These are phyloP conservation scores for Vanilla planifolia DNA, from an alignment of 106 monocot genomes.

Conservation along the genomic window DNA sequence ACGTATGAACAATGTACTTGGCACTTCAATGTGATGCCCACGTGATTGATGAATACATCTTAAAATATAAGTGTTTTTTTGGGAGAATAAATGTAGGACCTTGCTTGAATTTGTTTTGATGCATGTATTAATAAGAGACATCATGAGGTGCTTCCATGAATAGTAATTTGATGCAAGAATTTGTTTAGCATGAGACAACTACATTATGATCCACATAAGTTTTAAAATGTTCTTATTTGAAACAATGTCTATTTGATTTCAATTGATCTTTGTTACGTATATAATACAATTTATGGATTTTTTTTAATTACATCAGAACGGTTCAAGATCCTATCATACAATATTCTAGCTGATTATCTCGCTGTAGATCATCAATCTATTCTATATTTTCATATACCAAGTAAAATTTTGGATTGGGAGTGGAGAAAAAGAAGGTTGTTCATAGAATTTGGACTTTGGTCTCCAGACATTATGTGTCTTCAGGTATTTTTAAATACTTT, in stretches of 20 bases:
- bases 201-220: not conserved
- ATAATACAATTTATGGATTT: not conserved
- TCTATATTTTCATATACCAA: conserved; percentile 77
- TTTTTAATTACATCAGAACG: conserved; percentile 43
- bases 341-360: conserved; percentile 95
- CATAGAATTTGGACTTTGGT: conserved; percentile 82
- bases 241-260: not conserved
- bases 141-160: not conserved
- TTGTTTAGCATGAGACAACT: not conserved
- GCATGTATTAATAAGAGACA: not conserved
- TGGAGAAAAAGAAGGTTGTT: conserved; percentile 80
- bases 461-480: conserved; percentile 92
- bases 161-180: not conserved
- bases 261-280: not conserved
- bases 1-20: not conserved
- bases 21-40: not conserved
- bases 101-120: not conserved
- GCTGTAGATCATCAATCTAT: conserved; percentile 62
- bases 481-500: conserved; percentile 48
- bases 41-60: not conserved
- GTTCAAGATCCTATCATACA: conserved; percentile 82
- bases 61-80: not conserved
- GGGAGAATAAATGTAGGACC: not conserved
- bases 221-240: not conserved
- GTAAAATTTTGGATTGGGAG: conserved; percentile 70